Conservation (phyloP, 768 basidiomycete genomes). For the Suillus occidentalis region DNA sequence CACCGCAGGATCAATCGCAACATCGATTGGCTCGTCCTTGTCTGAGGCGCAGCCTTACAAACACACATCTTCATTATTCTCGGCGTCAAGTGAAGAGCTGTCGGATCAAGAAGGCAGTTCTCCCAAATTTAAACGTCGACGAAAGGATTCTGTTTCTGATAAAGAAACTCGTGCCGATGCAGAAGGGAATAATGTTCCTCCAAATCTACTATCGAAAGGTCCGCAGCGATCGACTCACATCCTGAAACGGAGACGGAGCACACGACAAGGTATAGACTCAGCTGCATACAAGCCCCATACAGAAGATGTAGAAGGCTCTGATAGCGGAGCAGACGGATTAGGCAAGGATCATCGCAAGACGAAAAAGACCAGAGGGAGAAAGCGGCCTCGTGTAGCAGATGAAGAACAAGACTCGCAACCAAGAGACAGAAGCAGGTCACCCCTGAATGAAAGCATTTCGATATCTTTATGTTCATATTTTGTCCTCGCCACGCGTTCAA, state of each 20-base stretch:
- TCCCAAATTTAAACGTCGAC: conserved; percentile 11
- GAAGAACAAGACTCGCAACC: conserved; percentile 1
- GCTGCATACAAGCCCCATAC: conserved; percentile 39
- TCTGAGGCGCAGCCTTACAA: conserved; percentile 19
- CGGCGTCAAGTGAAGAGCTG: conserved; percentile 28
- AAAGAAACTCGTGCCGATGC: not conserved
- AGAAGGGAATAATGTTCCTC: not conserved
- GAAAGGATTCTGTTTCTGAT: conserved; percentile 18
- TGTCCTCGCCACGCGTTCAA: not conserved
- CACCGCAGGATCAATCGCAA: conserved; percentile 20
- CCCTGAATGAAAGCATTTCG: conserved; percentile 2
- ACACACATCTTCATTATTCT: conserved; percentile 23
- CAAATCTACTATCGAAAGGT: not conserved
- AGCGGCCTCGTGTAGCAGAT: conserved; percentile 8
- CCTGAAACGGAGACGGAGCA: conserved; percentile 20
- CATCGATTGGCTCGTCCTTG: conserved; percentile 15
- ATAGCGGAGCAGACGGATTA: conserved; percentile 21
- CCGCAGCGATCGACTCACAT: conserved; percentile 1
- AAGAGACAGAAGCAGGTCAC: conserved; percentile 9
- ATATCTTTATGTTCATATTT: conserved; percentile 11
- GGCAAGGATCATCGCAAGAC: conserved; percentile 13
- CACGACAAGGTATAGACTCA: conserved; percentile 34
- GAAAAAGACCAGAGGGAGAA: conserved; percentile 9
- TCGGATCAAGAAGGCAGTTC: conserved; percentile 13
- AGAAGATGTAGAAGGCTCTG: conserved; percentile 25